Evolutionary conservation across 2,329 filamentous ascomycete species (phyloP).

Genomic region (Alternaria burnsii): DNA sequence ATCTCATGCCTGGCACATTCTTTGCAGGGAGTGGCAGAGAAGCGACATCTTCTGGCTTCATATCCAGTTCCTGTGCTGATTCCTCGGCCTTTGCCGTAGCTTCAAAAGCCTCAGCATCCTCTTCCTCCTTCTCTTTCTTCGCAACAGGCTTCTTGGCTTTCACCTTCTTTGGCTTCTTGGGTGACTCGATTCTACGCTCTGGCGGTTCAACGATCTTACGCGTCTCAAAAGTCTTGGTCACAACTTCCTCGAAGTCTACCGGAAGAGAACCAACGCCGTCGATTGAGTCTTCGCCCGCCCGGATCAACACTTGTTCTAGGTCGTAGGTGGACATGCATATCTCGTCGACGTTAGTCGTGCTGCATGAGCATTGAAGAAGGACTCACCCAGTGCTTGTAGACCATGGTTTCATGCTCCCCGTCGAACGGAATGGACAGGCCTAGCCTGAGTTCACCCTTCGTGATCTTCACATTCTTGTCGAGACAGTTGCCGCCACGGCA

Average conservation of each 20-base stretch:
- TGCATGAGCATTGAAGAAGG: too few species aligned
- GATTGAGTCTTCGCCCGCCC: conserved; percentile 66
- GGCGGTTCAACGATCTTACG: conserved; percentile 74
- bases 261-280: conserved; percentile 80
- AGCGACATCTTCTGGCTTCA: background rate
- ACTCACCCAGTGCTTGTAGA: conserved; percentile 79
- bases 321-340: conserved; percentile 82
- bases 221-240: conserved; percentile 72
- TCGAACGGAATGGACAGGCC: conserved; percentile 59
- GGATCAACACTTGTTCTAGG: conserved; percentile 68
- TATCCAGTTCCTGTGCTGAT: background rate
- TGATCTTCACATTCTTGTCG: conserved; percentile 71
- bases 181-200: conserved; percentile 19
- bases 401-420: conserved; percentile 65
- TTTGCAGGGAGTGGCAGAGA: background rate
- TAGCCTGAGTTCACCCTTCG: conserved; percentile 80
- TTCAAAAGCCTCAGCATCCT: background rate
- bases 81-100: background rate
- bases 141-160: conserved; percentile 28
- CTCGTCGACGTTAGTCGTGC: background rate
- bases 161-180: conserved; percentile 39
- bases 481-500: conserved; percentile 79
- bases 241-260: conserved; percentile 72
- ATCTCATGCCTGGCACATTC: background rate
- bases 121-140: background rate